Base-by-base conservation (phyloP, 2,329 filamentous ascomycete species). In the Aspergillus caelatus region DNA sequence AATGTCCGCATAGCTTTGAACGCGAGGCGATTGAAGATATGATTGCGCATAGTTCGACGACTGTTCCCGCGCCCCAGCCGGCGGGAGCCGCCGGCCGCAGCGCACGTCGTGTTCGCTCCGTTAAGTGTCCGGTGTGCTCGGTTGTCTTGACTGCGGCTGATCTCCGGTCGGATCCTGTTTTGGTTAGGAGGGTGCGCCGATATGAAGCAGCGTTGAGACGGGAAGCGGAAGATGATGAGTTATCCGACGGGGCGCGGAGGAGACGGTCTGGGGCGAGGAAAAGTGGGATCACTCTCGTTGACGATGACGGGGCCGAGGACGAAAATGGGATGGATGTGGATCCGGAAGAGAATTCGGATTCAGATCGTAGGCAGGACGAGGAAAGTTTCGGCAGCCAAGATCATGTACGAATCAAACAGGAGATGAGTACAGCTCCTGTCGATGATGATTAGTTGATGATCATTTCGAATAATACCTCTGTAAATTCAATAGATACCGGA, bases 1-100 rank as follows among this genome's bases (percentile, higher is more conserved):
- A 82, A 70, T 85, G 83, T 64, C 80, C 79, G 0, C 83, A 85
- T 66, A 81, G 76, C 56, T 85, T 84, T 68, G 83, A 85, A 67
- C 78, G 75, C 21, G 64, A 70, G 2, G 82, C 82, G 1, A 84
- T 85, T 62, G 62, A 76, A 19, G 71, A 73, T 19, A 82, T 84
- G 78, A 79, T 85, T 39, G 57, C 61, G 0, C 69, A 69, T 12
- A 80, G 77, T 48, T 41, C 45, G 34, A 70, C 66, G 21, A 73
- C 65, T n/a, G 67, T 72, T 30, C 71, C 71, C 5, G 69, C 72
- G 3, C 70, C 71, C 0, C 65, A 65, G 1, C 57, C 58, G 21
- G 69, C 67, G 53, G 67, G 46, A 28, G 60, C 60, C 3, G 48
- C 55, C n/a, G 66, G 65, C 8, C 60, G 66, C 12, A 62, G 62